Evolutionary conservation across 2,329 filamentous ascomycete species (phyloP).

Genomic region (Juglanconis sp.): DNA sequence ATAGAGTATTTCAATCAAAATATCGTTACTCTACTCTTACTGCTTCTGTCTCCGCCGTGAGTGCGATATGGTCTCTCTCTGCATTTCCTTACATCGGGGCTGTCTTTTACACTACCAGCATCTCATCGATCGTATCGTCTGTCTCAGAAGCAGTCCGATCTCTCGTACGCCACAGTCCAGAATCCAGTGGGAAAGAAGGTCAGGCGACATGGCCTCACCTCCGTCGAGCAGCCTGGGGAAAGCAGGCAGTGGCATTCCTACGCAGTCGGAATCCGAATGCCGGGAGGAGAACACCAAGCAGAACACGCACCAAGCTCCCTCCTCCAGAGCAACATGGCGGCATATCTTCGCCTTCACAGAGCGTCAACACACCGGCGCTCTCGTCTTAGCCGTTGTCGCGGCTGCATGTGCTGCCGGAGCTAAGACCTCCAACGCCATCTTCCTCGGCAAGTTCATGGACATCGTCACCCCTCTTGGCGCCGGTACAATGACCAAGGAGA

Average conservation of each 20-base stretch:
- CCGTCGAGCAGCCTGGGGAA: neutral
- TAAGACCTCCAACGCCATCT: slow-evolving; percentile 62
- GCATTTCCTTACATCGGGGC: neutral
- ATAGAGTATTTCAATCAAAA: neutral
- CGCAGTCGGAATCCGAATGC: neutral
- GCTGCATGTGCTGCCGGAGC: slow-evolving; percentile 59
- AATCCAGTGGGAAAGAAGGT: neutral
- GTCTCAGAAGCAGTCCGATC: neutral
- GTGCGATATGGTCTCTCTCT: neutral
- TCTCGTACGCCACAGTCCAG: neutral
- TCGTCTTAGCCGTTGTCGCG: slow-evolving; percentile 53
- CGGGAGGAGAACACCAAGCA: neutral
- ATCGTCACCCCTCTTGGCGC: slow-evolving; percentile 64
- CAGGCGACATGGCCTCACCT: neutral
- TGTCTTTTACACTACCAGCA: neutral
- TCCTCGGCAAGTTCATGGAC: slow-evolving; percentile 74
- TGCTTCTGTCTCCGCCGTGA: neutral
- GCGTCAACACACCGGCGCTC: slow-evolving; percentile 51
- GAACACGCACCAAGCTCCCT: neutral
- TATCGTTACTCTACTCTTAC: neutral
- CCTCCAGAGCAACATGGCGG: slow-evolving; percentile 21
- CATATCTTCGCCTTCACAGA: slow-evolving; percentile 71
- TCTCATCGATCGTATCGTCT: neutral
- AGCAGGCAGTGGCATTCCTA: neutral
- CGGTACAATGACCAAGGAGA: slow-evolving; percentile 43